These are phyloP conservation scores for Metarhizium sp. DNA, from an alignment of 2,329 filamentous ascomycete species.

Conservation along the genomic window DNA sequence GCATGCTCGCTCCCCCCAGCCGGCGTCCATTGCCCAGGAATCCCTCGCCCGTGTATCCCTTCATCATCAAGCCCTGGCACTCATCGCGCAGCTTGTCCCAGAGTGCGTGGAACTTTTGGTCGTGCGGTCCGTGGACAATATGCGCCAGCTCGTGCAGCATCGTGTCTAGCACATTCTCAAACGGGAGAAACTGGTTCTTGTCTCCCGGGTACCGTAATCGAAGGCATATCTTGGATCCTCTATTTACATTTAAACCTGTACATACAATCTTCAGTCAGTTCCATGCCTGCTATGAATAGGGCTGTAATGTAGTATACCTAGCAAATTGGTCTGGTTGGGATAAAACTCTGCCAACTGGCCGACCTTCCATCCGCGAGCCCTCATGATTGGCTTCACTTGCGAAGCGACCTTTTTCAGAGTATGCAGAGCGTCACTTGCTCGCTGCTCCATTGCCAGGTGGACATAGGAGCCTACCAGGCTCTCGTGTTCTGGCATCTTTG, in stretches of 20 bases:
- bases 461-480: constrained; percentile 37
- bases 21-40: constrained; percentile 69
- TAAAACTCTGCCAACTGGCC: constrained; percentile 76
- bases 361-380: constrained; percentile 73
- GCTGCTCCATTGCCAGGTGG: constrained; percentile 37
- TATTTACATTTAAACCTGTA: constrained; percentile 65
- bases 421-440: constrained; percentile 41
- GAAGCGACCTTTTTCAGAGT: constrained; percentile 75
- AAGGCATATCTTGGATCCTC: constrained; percentile 70
- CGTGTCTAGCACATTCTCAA: constrained; percentile 77
- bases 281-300: not conserved
- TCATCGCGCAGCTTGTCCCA: constrained; percentile 89
- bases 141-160: constrained; percentile 94
- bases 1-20: constrained; percentile 59
- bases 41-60: constrained; percentile 85
- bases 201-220: constrained; percentile 71
- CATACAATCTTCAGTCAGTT: not conserved
- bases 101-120: constrained; percentile 71
- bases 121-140: constrained; percentile 74
- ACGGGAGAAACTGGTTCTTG: constrained; percentile 64
- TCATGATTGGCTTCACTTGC: constrained; percentile 90
- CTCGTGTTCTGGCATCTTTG: constrained; percentile 20
- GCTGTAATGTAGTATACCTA: constrained; percentile 39
- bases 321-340: constrained; percentile 60
- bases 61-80: constrained; percentile 62